Evolutionary conservation across 2,329 filamentous ascomycete genomes (phyloP), one percentile per base, ranked within the genome.

Genomic region (Alternaria solani): DNA sequence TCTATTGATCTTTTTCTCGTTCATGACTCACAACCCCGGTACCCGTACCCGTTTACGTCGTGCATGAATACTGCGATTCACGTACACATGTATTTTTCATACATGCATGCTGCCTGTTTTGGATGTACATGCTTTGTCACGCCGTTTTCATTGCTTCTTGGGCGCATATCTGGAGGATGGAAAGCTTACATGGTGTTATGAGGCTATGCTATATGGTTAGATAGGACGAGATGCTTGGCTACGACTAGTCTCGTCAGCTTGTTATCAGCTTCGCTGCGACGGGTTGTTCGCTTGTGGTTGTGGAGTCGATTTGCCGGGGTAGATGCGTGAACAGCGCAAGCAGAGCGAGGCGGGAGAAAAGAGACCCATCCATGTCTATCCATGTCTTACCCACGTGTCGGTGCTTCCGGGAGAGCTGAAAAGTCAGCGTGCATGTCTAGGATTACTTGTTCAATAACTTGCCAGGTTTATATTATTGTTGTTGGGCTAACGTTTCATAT

Each of bases 311-410:
- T 25, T 12, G 32, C 32, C 8, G 14, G 46, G 46, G 32, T 49
- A 49, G 32, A 49, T 49, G 46, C 30, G 46, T 36, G 46, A 32
- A 49, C 30, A 26, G 46, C 8, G 46, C 34, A 5, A 26, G 30
- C 46, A 49, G 20, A 36, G 46, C 20, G 20, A 49, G 30, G 30
- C 46, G 46, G 23, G 46, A 25, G 32, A 16, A 48, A 18, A 48
- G 16, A 34, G 32, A 9, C 23, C 20, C 12, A 48, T 48, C 46
- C 46, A 41, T 41, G 38, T 20, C 38, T 20, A 41, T 41, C 7
- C 38, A 48, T 48, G 46, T 38, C 46, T 49, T 25, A 23, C 38
- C 46, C 46, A 49, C 46, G 30, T 49, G 46, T 49, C 46, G 46
- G 46, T 30, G 39, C 34, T 36, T 23, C 20, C 46, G 16, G 20